Evolutionary conservation across 2,329 filamentous ascomycete species (phyloP).

Genomic region (Aspergillus fumigatus): DNA sequence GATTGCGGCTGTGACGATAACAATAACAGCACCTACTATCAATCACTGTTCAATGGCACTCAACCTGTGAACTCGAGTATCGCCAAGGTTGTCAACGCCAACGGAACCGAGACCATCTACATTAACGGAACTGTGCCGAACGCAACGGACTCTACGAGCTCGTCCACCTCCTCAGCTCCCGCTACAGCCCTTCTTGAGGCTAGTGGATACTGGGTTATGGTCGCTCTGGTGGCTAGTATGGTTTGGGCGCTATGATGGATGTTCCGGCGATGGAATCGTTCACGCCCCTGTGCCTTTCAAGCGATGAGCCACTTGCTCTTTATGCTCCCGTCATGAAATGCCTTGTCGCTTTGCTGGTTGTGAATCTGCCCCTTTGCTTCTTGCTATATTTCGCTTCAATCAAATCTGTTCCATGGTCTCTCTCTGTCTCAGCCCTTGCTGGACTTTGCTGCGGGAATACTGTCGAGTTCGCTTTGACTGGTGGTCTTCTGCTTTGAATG

Average conservation of each 20-base stretch:
- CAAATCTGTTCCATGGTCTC: not conserved
- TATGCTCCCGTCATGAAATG: not conserved
- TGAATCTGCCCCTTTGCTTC: not conserved
- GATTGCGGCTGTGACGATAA: constrained; percentile 57
- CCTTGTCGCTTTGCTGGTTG: not conserved
- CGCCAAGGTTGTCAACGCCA: constrained; percentile 36
- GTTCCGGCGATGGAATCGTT: not conserved
- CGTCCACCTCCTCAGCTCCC: constrained; percentile 17
- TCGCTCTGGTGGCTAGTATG: constrained; percentile 31
- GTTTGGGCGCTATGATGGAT: constrained; percentile 28
- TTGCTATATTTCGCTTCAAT: not conserved
- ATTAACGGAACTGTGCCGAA: constrained; percentile 47
- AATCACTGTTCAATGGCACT: constrained; percentile 40
- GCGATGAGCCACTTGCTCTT: not conserved
- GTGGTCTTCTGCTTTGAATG: constrained; percentile 5
- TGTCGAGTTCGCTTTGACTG: not conserved
- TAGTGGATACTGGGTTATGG: constrained; percentile 42
- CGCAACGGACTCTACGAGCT: constrained; percentile 38
- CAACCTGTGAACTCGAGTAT: constrained; percentile 35
- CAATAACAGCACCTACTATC: constrained; percentile 40
- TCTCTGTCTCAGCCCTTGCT: not conserved
- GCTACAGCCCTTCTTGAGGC: constrained; percentile 19
- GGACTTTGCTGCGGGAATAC: not conserved
- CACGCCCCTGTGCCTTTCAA: no score
- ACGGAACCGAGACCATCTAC: constrained; percentile 42